phyloP scores from a whole-genome alignment of 306 rosid species.

The Begonia masoniana region DNA sequence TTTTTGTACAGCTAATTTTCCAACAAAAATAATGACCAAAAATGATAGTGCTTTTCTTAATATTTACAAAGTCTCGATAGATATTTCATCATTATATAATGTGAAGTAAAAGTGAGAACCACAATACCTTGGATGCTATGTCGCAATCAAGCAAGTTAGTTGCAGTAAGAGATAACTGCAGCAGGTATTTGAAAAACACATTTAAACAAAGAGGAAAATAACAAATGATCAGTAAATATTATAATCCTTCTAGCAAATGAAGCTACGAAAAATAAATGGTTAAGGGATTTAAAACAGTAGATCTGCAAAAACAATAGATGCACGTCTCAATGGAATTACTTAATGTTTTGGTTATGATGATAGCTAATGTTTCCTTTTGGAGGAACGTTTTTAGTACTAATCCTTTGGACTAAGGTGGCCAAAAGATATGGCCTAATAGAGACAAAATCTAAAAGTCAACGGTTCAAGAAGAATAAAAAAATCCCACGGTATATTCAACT shows the following conservation, averaged over 20 bases:
- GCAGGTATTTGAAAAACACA: conserved; percentile 15
- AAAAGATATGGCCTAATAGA: neutral
- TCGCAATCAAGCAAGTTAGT: conserved; percentile 51
- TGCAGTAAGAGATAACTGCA: conserved; percentile 62
- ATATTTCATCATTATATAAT: neutral
- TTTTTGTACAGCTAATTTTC: no score
- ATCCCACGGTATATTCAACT: no score
- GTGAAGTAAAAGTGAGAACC: neutral
- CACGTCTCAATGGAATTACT: neutral
- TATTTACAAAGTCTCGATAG: neutral
- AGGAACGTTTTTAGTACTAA: neutral
- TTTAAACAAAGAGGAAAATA: conserved; percentile 3
- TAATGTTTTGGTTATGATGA: no score
- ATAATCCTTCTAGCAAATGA: neutral
- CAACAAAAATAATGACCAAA: neutral
- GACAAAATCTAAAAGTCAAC: neutral
- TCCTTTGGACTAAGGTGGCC: neutral
- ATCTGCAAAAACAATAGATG: neutral
- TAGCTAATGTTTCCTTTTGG: neutral
- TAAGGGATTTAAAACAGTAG: neutral
- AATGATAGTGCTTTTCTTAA: neutral
- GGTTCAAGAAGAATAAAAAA: neutral
- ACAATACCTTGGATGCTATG: conserved; percentile 21
- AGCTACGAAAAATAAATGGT: neutral
- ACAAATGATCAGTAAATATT: neutral